Conservation (phyloP, 805 yeast species). For the Lipomyces orientalis region DNA sequence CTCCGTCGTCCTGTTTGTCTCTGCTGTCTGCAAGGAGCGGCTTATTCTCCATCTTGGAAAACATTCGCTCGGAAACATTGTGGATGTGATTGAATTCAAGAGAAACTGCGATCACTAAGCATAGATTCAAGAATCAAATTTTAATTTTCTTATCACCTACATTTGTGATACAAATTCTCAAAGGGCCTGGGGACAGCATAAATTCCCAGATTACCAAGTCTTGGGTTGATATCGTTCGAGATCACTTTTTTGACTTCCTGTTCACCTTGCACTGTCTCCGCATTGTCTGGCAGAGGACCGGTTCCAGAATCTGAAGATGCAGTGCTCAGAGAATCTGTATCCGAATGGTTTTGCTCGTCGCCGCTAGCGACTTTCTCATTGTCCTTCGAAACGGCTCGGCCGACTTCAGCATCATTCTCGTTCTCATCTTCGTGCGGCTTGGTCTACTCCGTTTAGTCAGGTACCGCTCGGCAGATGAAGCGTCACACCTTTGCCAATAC, state of each 20-base stretch:
- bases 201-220: conserved; percentile 15
- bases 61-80: conserved; percentile 61
- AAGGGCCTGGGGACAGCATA: conserved; percentile 25
- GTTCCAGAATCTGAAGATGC: too few species aligned
- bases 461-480: background rate
- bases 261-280: background rate
- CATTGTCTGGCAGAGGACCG: too few species aligned
- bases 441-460: background rate
- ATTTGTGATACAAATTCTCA: conserved; percentile 13
- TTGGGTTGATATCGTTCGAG: conserved; percentile 4
- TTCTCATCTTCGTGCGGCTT: background rate
- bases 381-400: background rate
- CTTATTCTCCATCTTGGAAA: conserved; percentile 18
- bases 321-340: too few species aligned
- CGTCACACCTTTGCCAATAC: conserved; percentile 34
- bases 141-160: conserved; percentile 2
- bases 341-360: too few species aligned
- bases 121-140: background rate
- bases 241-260: conserved; percentile 8
- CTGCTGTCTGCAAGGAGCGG: background rate
- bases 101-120: conserved; percentile 60
- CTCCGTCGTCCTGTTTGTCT: conserved; percentile 56
- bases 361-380: background rate
- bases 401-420: conserved; percentile 4
- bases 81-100: conserved; percentile 75